Evolutionary conservation across 371 early-diverging fungal species (phyloP), one percentile per base, ranked within the genome.

Genomic region (Saksenaea oblongispora): DNA sequence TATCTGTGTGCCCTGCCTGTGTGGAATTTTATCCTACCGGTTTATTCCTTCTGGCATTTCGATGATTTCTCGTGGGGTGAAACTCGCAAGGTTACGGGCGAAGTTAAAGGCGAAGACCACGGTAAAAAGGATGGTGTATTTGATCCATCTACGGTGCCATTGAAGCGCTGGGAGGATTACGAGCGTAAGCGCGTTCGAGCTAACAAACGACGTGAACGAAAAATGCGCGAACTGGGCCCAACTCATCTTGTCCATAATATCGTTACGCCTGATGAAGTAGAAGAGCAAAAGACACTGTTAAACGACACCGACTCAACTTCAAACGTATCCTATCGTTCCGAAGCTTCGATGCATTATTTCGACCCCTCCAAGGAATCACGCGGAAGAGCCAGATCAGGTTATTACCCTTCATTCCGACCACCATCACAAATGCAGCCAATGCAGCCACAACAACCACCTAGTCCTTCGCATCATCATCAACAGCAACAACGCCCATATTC

Each of bases 41-140:
- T 94, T 1, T 99, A 99, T 77, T 90, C 97, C 1, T 96, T 92
- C 79, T 99, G 99, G 99, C 96, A 98, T 75, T 97, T 99, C 80
- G 99, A 99, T 76, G 98, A 99, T 77, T 98, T 99, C 69, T 91
- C 93, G 1, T 99, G 99, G 98, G 97, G 98, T 54, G 93, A 95
- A 70, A 96, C 96, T 10, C 67, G 80, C 53, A 92, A 92, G 71
- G 91, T 95, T 2, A 86, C 83, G 14, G 93, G 95, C 34, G 87
- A 93, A 81, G 85, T 67, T 36, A 90, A 90, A 66, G 89, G 84
- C 41, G 91, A 89, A 27, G 87, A 85, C 57, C 91, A 90, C 62
- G 88, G 86, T 34, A 77, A 82, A 28, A 80, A 84, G n/a, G 87
- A 83, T 35, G 67, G 67, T 55, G 70, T 61, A 8, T 58, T 76